These are phyloP conservation scores for Hypoxylon trugodes DNA, from an alignment of 495 filamentous ascomycete genomes.

Conservation along the genomic window DNA sequence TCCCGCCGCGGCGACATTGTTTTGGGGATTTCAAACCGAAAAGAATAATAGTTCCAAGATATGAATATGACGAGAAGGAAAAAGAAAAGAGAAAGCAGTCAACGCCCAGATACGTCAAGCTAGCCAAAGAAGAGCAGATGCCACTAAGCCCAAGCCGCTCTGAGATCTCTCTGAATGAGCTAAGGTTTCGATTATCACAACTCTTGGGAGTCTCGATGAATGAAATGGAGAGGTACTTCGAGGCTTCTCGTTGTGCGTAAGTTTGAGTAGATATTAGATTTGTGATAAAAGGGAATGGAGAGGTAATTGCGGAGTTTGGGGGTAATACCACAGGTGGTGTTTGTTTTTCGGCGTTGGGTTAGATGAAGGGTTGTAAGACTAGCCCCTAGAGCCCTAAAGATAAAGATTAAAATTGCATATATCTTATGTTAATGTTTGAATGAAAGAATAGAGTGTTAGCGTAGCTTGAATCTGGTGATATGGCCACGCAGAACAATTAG, in stretches of 20 bases:
- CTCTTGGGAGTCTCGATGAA: conserved; percentile 40
- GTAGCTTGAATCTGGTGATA: too few relatives aligned
- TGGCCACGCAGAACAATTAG: too few relatives aligned
- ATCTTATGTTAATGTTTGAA: too few relatives aligned
- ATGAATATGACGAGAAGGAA: not conserved
- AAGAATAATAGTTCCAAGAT: not conserved
- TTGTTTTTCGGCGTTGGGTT: too few relatives aligned
- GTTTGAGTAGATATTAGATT: not conserved
- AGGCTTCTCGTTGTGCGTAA: conserved; percentile 24
- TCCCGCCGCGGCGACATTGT: conserved; percentile 17
- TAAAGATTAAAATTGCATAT: too few relatives aligned
- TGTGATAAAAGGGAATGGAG: not conserved
- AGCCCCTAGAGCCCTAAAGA: too few relatives aligned
- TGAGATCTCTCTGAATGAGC: conserved; percentile 44
- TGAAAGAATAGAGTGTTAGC: too few relatives aligned
- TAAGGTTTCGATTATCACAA: conserved; percentile 33
- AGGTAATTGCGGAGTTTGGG: too few relatives aligned
- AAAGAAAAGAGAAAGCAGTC: conserved; percentile 1
- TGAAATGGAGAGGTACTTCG: conserved; percentile 40
- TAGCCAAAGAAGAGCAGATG: conserved; percentile 9
- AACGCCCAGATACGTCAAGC: conserved; percentile 1
- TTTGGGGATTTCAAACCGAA: not conserved
- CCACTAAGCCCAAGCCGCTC: conserved; percentile 8
- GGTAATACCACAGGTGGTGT: not conserved
- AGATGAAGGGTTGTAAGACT: too few relatives aligned